Base-by-base conservation (phyloP, 2,329 filamentous ascomycete genomes). In the Rutstroemia sydowiana region DNA sequence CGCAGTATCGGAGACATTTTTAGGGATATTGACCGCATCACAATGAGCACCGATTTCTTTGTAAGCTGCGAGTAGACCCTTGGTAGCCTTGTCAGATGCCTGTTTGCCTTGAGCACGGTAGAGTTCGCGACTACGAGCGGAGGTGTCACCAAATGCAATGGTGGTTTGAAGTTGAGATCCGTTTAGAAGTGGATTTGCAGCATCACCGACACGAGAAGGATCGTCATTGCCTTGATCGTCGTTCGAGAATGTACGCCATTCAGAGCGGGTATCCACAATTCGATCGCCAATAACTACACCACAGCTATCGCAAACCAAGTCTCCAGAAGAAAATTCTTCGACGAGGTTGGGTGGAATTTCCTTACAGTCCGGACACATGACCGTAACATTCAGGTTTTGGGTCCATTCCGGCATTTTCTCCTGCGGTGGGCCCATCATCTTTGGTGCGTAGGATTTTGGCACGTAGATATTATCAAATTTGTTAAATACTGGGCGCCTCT, bases 221-320 rank as follows among this genome's bases (percentile, higher is more conserved):
- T 98, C 93, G 63, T 97, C 95, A 65, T 88, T 91, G 65, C 88
- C 89, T 69, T 95, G 89, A 68, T 98, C 95, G 66, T 98, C 93
- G 68, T 97, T 97, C 66, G 91, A 90, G 72, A 98, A 98, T 1
- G 93, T 98, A 67, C 93, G 88, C 93, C 93, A 98, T 73, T 98
- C 93, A 44, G 90, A 95, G 57, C 95, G 87, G 55, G 88, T 95
- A 67, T 98, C 95, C 65, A 98, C 91, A 67, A 93, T 90, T 59
- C 89, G 86, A 65, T 92, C 87, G 55, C 87, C 87, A 28, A 98
- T 79, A 5, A 98, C 93, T 31, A 96, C 77, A 34, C 93, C 93
- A 65, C 93, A 98, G 56, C 86, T 89, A 53, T 80, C 87, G 68
- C 93, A 98, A 51, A 98, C 89, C 68, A 95, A 88, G 69, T 98